Conservation (phyloP, 768 basidiomycete genomes). For the Termitomyces sp. region DNA sequence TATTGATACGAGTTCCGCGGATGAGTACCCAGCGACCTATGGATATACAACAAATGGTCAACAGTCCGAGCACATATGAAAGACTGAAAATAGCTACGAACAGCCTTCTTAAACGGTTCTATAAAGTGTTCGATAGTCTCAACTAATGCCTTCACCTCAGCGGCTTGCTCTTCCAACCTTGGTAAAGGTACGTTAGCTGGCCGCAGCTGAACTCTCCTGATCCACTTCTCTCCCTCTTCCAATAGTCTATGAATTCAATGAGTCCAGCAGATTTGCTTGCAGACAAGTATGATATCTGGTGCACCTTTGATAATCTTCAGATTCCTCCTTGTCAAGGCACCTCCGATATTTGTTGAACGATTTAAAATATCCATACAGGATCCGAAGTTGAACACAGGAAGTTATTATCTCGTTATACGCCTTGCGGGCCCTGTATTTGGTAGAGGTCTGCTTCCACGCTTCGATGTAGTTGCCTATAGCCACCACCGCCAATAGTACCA, state of each 20-base stretch:
- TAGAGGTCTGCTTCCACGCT: background rate
- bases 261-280: background rate
- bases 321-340: background rate
- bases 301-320: background rate
- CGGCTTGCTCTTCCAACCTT: background rate
- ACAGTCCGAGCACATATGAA: too few relatives aligned
- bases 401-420: background rate
- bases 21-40: background rate
- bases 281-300: too few relatives aligned
- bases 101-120: background rate
- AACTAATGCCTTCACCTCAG: background rate
- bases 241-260: background rate
- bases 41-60: background rate
- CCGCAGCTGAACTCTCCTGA: background rate
- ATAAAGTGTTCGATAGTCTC: background rate
- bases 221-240: background rate
- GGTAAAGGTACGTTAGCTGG: background rate
- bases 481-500: background rate
- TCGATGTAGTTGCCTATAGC: background rate
- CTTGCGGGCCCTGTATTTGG: background rate
- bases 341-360: background rate
- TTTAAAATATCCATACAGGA: background rate
- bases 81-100: background rate
- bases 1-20: background rate
- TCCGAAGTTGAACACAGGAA: background rate